A percentile compares a stretch with the other conserved stretches of the same genome.
Conservation (phyloP, 2,329 filamentous ascomycete species). For the Penicillium janthinellum region DNA sequence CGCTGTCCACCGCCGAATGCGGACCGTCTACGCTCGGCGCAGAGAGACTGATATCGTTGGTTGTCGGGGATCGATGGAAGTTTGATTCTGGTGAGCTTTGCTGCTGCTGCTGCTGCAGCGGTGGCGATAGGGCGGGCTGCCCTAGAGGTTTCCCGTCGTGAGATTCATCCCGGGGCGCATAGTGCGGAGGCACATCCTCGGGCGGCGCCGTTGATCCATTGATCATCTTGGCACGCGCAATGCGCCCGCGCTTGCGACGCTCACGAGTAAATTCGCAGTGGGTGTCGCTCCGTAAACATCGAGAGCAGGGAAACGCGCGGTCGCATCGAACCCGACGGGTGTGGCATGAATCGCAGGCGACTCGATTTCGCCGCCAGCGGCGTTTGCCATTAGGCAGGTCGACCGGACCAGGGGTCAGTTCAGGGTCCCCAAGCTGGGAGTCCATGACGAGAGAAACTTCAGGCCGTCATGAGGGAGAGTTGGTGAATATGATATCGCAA, state of each 20-base stretch:
- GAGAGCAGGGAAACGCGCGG: constrained; percentile 85
- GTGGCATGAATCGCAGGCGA: constrained; percentile 92
- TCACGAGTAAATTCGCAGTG: constrained; percentile 85
- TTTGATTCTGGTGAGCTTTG: constrained; percentile 29
- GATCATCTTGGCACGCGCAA: constrained; percentile 71
- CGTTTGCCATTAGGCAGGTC: constrained; percentile 34
- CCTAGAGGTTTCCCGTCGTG: constrained; percentile 15
- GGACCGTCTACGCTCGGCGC: constrained; percentile 34
- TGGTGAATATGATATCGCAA: not conserved
- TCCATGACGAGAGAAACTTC: constrained; percentile 29
- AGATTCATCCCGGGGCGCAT: constrained; percentile 8
- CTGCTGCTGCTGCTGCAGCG: constrained; percentile 25
- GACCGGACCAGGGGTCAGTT: constrained; percentile 21
- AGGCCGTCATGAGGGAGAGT: constrained; percentile 26
- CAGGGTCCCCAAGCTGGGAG: constrained; percentile 32
- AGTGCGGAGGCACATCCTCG: constrained; percentile 7
- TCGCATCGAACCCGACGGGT: constrained; percentile 92
- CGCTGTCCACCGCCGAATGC: constrained; percentile 26
- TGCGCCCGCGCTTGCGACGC: constrained; percentile 91
- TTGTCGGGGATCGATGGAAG: constrained; percentile 31
- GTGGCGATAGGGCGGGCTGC: constrained; percentile 20
- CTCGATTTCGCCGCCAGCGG: constrained; percentile 41
- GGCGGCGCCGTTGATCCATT: constrained; percentile 12
- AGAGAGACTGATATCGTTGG: constrained; percentile 33
- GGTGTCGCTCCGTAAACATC: constrained; percentile 74